These are phyloP conservation scores for Yamadazyma dendronema DNA, from an alignment of 1,139 yeast species.

Conservation along the genomic window DNA sequence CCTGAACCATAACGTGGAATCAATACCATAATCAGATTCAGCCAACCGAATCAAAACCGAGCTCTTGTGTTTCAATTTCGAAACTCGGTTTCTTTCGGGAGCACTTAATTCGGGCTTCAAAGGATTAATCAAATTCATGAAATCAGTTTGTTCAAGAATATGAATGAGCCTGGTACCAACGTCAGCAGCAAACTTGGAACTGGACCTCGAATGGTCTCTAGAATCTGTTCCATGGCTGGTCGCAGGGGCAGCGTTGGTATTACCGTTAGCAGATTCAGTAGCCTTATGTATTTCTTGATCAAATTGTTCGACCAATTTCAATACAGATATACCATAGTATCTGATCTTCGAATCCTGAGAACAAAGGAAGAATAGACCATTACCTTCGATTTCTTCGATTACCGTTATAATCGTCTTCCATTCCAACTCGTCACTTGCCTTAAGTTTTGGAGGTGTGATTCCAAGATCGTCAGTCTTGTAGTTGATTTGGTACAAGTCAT, in stretches of 20 bases:
- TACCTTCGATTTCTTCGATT: constrained; percentile 93
- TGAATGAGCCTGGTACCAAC: constrained; percentile 77
- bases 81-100: constrained; percentile 75
- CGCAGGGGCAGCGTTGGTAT: constrained; percentile 4
- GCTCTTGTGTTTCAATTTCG: constrained; percentile 61
- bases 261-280: constrained; percentile 22
- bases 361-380: constrained; percentile 87
- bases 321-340: constrained; percentile 68
- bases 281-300: constrained; percentile 73
- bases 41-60: constrained; percentile 73
- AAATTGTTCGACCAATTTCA: constrained; percentile 76
- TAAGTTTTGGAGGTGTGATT: constrained; percentile 24
- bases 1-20: constrained; percentile 92
- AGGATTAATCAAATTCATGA: constrained; percentile 60
- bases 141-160: constrained; percentile 68
- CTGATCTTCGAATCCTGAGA: constrained; percentile 81
- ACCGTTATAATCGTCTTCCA: constrained; percentile 78
- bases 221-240: constrained; percentile 7
- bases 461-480: constrained; percentile 35
- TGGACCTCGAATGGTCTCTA: constrained; percentile 51
- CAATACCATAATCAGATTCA: constrained; percentile 91
- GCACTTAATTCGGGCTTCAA: constrained; percentile 65
- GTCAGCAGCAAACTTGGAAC: constrained; percentile 77
- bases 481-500: constrained; percentile 45
- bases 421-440: constrained; percentile 65